Evolutionary conservation across 352 stramenopile genomes (phyloP).

Genomic region (Phytophthora melonis): DNA sequence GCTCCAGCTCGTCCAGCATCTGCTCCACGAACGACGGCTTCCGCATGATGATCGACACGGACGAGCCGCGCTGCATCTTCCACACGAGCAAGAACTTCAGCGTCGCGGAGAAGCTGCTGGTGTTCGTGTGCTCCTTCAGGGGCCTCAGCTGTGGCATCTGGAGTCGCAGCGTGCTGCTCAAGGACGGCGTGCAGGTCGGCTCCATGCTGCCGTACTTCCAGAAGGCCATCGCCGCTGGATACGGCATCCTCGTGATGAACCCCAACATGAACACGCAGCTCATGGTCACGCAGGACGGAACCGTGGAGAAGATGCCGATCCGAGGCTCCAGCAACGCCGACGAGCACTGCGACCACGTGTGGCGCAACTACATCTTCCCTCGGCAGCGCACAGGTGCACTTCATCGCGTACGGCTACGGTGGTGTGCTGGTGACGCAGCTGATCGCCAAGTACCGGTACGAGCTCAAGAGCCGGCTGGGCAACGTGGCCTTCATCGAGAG

Average conservation of each 20-base stretch:
- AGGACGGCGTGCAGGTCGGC: slow-evolving; percentile 89
- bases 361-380: slow-evolving; percentile 90
- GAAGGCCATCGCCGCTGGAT: slow-evolving; percentile 74
- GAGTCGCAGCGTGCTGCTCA: slow-evolving; percentile 84
- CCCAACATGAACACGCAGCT: slow-evolving; percentile 92
- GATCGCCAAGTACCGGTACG: slow-evolving; percentile 81
- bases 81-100: slow-evolving; percentile 83
- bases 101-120: slow-evolving; percentile 78
- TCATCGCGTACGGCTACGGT: slow-evolving; percentile 90
- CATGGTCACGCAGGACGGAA: slow-evolving; percentile 67
- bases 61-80: slow-evolving; percentile 84
- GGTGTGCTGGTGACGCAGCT: slow-evolving; percentile 82
- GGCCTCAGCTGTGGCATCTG: slow-evolving; percentile 89
- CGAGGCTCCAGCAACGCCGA: slow-evolving; percentile 83
- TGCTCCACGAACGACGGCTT: slow-evolving; percentile 85
- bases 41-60: slow-evolving; percentile 84
- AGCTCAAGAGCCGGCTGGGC: slow-evolving; percentile 82
- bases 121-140: slow-evolving; percentile 85
- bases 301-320: slow-evolving; percentile 83
- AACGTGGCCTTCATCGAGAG: slow-evolving; percentile 92
- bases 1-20: slow-evolving; percentile 82
- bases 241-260: slow-evolving; percentile 90
- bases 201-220: slow-evolving; percentile 92
- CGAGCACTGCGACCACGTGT: slow-evolving; percentile 91
- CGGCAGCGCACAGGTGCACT: slow-evolving; percentile 84